Evolutionary conservation across 257 asterid genomes (phyloP).

Genomic region (Hygrophila difformis): DNA sequence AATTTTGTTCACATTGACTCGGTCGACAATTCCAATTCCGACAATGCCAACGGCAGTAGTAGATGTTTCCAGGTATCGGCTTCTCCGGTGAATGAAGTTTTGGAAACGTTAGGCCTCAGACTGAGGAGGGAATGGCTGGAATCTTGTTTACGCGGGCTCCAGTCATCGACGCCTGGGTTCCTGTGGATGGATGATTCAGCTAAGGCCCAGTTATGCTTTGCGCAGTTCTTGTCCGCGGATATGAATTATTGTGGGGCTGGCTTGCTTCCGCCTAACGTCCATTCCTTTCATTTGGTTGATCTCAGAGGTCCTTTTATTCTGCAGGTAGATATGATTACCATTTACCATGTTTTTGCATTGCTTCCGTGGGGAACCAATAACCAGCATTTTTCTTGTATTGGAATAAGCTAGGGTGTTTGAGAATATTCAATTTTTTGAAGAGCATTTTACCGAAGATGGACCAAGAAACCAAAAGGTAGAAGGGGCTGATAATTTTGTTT

Average conservation of each 20-base stretch:
- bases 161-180: slow-evolving; percentile 37
- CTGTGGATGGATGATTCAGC: slow-evolving; percentile 37
- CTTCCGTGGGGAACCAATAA: no score
- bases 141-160: slow-evolving; percentile 52
- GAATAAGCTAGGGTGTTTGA: no score
- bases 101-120: slow-evolving; percentile 52
- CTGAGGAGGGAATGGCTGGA: slow-evolving; percentile 67
- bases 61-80: slow-evolving; percentile 22
- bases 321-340: no score
- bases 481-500: no score
- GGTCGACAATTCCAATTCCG: slow-evolving; percentile 11
- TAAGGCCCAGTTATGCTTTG: slow-evolving; percentile 75
- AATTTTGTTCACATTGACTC: not conserved
- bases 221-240: slow-evolving; percentile 66
- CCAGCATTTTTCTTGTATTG: no score
- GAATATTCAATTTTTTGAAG: no score
- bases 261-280: slow-evolving; percentile 61
- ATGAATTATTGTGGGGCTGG: slow-evolving; percentile 76
- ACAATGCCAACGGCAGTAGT: slow-evolving; percentile 2
- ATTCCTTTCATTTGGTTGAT: slow-evolving; percentile 51
- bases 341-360: no score
- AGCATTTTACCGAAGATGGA: no score
- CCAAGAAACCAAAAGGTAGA: no score
- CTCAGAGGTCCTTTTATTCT: slow-evolving; percentile 85
- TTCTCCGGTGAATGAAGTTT: slow-evolving; percentile 35